Conservation (phyloP, 2,329 filamentous ascomycete genomes). For the Ophiostoma montium region DNA sequence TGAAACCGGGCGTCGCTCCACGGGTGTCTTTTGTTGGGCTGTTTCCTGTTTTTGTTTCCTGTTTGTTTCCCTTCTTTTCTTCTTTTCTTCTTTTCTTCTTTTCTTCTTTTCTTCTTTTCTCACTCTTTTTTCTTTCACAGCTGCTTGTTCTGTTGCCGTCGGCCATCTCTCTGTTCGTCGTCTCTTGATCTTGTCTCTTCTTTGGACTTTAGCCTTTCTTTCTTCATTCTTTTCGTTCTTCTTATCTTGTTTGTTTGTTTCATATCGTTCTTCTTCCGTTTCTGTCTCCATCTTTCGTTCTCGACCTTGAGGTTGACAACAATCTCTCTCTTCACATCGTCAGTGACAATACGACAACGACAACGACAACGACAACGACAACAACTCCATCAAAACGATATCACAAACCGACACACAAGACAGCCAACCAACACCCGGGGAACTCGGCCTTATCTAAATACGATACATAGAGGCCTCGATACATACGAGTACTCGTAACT, state of each 20-base stretch:
- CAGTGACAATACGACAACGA: not conserved
- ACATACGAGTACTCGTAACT: too few relatives aligned
- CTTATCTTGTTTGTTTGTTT: not conserved
- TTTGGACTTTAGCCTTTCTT: too few relatives aligned
- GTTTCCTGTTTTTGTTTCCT: not conserved
- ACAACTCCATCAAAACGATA: not conserved
- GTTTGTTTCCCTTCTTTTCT: not conserved
- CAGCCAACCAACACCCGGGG: not conserved
- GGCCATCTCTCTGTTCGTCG: too few relatives aligned
- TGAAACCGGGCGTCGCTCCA: not conserved
- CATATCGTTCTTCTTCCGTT: not conserved
- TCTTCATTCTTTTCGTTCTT: not conserved
- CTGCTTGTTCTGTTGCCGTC: too few relatives aligned
- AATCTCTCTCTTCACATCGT: not conserved
- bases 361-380: not conserved
- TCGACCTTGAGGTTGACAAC: not conserved
- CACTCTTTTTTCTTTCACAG: not conserved
- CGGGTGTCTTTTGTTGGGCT: not conserved
- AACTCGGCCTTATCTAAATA: not conserved
- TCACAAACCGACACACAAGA: not conserved
- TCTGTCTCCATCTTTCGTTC: not conserved
- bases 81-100: not conserved
- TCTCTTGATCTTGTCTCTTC: too few relatives aligned
- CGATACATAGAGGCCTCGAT: too few relatives aligned
- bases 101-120: not conserved